Evolutionary conservation across 805 yeast species (phyloP).

Genomic region (Metschnikowia koreensis): DNA sequence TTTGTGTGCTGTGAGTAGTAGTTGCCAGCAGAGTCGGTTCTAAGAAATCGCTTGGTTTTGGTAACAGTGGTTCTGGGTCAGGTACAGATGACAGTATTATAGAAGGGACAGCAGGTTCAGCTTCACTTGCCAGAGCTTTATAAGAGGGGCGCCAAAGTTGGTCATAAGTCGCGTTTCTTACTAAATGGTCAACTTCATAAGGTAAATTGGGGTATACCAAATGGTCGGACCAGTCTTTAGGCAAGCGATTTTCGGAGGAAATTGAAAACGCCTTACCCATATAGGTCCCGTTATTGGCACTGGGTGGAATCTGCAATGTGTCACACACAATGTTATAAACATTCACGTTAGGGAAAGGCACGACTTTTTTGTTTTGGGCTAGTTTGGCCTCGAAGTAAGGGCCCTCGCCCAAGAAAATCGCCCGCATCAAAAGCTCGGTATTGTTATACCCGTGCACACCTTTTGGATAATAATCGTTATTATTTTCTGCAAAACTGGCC

Average conservation of each 20-base stretch:
- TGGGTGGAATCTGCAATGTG: constrained; percentile 48
- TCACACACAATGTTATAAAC: constrained; percentile 76
- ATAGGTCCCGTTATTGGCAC: constrained; percentile 58
- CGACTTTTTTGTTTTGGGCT: constrained; percentile 29
- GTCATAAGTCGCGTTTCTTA: constrained; percentile 55
- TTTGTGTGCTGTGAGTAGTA: background rate
- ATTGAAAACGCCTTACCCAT: constrained; percentile 16
- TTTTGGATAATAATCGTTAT: constrained; percentile 52
- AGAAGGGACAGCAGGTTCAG: background rate
- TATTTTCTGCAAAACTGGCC: constrained; percentile 49
- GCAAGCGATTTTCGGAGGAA: constrained; percentile 30
- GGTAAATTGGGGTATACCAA: constrained; percentile 49
- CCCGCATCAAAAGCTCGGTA: constrained; percentile 76
- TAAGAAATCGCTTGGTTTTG: background rate
- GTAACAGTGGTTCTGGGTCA: background rate
- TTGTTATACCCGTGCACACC: constrained; percentile 89
- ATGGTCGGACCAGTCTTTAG: constrained; percentile 47
- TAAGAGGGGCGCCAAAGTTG: constrained; percentile 27
- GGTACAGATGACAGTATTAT: background rate
- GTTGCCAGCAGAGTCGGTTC: background rate
- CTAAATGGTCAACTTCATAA: constrained; percentile 44
- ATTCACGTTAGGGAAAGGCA: constrained; percentile 72
- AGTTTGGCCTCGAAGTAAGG: constrained; percentile 60
- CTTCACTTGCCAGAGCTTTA: background rate
- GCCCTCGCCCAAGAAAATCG: constrained; percentile 75